Evolutionary conservation across 176 grass and related monocot genomes (phyloP).

Genomic region (Ampelocalamus luodianensis): DNA sequence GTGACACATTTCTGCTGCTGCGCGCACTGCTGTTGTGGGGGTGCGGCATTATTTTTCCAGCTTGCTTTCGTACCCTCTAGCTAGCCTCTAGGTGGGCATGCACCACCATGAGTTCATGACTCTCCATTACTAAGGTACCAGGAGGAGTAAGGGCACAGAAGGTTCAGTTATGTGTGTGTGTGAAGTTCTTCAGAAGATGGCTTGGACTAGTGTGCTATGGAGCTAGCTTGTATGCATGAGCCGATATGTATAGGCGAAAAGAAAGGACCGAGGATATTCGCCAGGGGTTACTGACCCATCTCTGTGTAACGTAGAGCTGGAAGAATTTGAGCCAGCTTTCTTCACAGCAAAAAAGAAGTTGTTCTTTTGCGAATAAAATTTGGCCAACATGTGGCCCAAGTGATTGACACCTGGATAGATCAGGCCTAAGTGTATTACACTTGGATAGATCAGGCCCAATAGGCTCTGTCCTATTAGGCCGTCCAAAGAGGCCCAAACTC

Average conservation of each 20-base stretch:
- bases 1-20: too few relatives aligned
- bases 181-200: background rate
- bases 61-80: background rate
- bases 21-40: too few relatives aligned
- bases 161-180: background rate
- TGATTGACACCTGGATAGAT: too few relatives aligned
- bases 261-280: too few relatives aligned
- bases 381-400: background rate
- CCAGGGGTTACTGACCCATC: too few relatives aligned
- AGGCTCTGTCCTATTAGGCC: background rate
- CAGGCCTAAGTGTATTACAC: background rate
- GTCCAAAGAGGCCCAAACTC: background rate
- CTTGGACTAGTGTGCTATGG: background rate
- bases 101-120: background rate
- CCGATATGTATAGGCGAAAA: too few relatives aligned
- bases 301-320: too few relatives aligned
- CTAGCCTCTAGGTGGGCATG: background rate
- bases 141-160: background rate
- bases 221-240: background rate
- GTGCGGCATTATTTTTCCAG: constrained; percentile 16
- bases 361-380: background rate
- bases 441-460: background rate
- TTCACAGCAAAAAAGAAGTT: background rate
- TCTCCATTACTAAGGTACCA: background rate
- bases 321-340: background rate